Evolutionary conservation across 352 stramenopile genomes (phyloP).

Genomic region (Globisporangium apiculatum): DNA sequence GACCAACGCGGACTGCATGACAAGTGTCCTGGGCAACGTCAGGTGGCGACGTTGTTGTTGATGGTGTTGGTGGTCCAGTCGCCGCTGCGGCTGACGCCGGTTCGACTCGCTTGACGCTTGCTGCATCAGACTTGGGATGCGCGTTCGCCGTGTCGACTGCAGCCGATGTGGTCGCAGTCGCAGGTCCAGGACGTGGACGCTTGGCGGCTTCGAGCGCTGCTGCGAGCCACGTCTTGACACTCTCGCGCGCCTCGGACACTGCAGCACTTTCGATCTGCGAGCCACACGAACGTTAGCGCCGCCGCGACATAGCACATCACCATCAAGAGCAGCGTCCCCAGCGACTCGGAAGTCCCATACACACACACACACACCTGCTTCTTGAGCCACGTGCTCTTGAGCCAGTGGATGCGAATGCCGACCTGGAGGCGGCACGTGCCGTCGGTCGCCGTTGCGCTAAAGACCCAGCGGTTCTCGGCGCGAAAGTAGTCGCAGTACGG

Average conservation of each 20-base stretch:
- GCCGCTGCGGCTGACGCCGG: background rate
- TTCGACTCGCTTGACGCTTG: background rate
- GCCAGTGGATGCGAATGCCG: slow-evolving; percentile 64
- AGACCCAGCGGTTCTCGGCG: slow-evolving; percentile 82
- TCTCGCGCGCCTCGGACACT: slow-evolving; percentile 63
- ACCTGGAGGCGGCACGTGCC: slow-evolving; percentile 43
- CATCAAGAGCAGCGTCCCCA: no score
- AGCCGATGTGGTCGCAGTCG: slow-evolving; percentile 1
- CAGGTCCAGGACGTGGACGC: background rate
- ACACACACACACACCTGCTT: slow-evolving; percentile 50
- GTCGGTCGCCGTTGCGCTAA: slow-evolving; percentile 43
- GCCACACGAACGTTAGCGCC: background rate
- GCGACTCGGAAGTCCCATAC: background rate
- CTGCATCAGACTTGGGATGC: background rate
- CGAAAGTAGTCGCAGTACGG: slow-evolving; percentile 86
- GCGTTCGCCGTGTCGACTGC: background rate
- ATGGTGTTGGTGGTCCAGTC: background rate
- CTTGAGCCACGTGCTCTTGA: slow-evolving; percentile 85
- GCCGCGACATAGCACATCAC: no score
- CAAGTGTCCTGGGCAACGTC: background rate
- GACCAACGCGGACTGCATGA: background rate
- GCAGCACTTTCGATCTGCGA: slow-evolving; percentile 73
- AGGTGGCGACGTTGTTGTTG: background rate
- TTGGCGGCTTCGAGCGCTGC: slow-evolving; percentile 29
- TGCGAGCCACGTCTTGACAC: slow-evolving; percentile 33